Percentiles rank a stretch among this genome's conserved stretches.
Conservation (phyloP, 768 basidiomycete species). For the Mycena alexandri region DNA sequence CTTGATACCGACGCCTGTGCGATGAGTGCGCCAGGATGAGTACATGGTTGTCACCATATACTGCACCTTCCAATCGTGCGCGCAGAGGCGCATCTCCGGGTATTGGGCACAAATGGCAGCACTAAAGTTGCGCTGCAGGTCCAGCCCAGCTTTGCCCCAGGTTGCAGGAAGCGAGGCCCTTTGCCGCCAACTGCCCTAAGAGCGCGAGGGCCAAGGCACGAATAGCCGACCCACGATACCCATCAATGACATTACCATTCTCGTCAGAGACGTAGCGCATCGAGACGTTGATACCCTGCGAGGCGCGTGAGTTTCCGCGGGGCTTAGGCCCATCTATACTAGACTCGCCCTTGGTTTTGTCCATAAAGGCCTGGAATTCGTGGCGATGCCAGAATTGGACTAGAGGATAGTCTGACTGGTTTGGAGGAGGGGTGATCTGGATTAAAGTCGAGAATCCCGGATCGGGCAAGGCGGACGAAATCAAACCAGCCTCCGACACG, state of each 20-base stretch:
- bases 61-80: constrained; percentile 22
- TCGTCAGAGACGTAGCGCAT: not conserved
- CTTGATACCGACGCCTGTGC: not conserved
- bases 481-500: not conserved
- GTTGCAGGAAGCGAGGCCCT: not conserved
- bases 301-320: not conserved
- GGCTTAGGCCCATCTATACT: not conserved
- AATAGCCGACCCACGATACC: not conserved
- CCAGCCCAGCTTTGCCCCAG: not conserved
- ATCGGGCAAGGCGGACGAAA: not conserved
- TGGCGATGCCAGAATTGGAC: not conserved
- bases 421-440: not conserved
- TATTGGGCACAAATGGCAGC: not conserved
- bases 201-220: not conserved
- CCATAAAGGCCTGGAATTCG: not conserved
- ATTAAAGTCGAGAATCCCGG: not conserved
- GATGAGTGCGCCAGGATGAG: constrained; percentile 4
- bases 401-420: not conserved
- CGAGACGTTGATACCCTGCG: constrained; percentile 10
- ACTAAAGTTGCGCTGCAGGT: not conserved
- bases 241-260: not conserved
- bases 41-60: constrained; percentile 17
- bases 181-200: not conserved
- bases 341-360: not conserved
- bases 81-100: constrained; percentile 25